A percentile compares a stretch with the other conserved stretches of the same genome.
These are phyloP conservation scores for Saccharomycopsis phalli DNA, from an alignment of 1,139 yeast species.

Conservation along the genomic window DNA sequence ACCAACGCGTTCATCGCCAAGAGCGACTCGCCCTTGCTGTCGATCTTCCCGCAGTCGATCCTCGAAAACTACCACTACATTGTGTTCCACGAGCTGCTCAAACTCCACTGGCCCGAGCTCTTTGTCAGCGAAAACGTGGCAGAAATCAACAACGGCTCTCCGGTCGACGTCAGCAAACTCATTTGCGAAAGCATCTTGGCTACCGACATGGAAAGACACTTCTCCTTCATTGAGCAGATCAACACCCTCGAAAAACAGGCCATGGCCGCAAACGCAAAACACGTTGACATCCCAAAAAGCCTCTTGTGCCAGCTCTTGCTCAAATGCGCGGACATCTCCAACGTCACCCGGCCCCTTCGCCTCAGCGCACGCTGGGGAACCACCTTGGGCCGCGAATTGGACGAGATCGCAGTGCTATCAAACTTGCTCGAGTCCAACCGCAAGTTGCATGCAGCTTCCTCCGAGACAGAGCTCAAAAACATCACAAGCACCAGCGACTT, in stretches of 20 bases:
- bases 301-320: slow-evolving; percentile 60
- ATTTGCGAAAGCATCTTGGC: slow-evolving; percentile 53
- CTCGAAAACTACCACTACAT: slow-evolving; percentile 82
- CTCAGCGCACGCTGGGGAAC: slow-evolving; percentile 84
- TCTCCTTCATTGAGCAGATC: slow-evolving; percentile 53
- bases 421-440: slow-evolving; percentile 26
- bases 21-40: slow-evolving; percentile 58
- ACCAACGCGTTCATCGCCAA: slow-evolving; percentile 66
- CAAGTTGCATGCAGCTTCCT: slow-evolving; percentile 4
- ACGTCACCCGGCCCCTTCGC: slow-evolving; percentile 71
- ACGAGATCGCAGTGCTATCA: slow-evolving; percentile 55
- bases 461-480: slow-evolving; percentile 21
- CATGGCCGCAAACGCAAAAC: neutral
- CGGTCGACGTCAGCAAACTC: slow-evolving; percentile 26
- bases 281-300: slow-evolving; percentile 2
- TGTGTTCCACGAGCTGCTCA: slow-evolving; percentile 53
- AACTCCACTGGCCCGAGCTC: slow-evolving; percentile 54
- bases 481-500: neutral
- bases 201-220: slow-evolving; percentile 92
- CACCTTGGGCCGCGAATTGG: slow-evolving; percentile 66
- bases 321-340: slow-evolving; percentile 91
- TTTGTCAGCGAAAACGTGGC: slow-evolving; percentile 24
- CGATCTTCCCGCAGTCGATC: slow-evolving; percentile 54
- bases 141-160: slow-evolving; percentile 14
- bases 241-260: slow-evolving; percentile 18